These are phyloP conservation scores for Trichoderma harzianum DNA, from an alignment of 2,329 filamentous ascomycete genomes.

Conservation along the genomic window DNA sequence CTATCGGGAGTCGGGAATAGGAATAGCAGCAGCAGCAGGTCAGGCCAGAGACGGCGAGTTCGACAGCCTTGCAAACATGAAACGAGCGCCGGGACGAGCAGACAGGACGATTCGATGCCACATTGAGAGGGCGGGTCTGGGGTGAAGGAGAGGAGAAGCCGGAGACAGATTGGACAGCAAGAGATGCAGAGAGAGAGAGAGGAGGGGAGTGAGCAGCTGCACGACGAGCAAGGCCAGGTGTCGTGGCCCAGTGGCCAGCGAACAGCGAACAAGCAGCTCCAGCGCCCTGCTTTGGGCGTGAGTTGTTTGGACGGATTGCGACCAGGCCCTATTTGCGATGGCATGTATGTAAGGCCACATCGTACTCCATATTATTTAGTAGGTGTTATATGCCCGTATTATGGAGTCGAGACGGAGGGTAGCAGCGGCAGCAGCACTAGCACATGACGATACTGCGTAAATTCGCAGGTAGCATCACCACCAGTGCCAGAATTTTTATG, in stretches of 20 bases:
- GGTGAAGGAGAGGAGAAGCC: constrained; percentile 11
- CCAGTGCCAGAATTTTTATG: not conserved
- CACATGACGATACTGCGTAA: not conserved
- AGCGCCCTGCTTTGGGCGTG: constrained; percentile 11
- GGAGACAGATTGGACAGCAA: not conserved
- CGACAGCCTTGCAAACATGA: constrained; percentile 31
- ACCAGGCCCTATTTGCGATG: not conserved
- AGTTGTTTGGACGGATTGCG: not conserved
- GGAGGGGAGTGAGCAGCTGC: constrained; percentile 15
- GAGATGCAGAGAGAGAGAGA: not conserved
- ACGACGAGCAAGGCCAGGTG: constrained; percentile 2
- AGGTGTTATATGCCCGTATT: not conserved
- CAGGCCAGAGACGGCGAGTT: not conserved
- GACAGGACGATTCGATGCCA: constrained; percentile 28
- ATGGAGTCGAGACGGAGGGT: not conserved
- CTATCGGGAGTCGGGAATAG: constrained; percentile 20
- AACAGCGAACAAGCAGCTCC: constrained; percentile 2
- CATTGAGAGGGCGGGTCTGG: constrained; percentile 27
- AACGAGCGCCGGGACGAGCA: constrained; percentile 24
- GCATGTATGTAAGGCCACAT: not conserved
- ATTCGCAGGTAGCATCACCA: not conserved
- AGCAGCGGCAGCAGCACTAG: not conserved
- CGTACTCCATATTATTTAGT: not conserved
- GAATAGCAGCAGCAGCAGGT: not conserved
- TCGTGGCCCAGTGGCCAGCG: constrained; percentile 14